Base-by-base conservation (phyloP, 257 asterid species). In the Salvia rosmarinus region DNA sequence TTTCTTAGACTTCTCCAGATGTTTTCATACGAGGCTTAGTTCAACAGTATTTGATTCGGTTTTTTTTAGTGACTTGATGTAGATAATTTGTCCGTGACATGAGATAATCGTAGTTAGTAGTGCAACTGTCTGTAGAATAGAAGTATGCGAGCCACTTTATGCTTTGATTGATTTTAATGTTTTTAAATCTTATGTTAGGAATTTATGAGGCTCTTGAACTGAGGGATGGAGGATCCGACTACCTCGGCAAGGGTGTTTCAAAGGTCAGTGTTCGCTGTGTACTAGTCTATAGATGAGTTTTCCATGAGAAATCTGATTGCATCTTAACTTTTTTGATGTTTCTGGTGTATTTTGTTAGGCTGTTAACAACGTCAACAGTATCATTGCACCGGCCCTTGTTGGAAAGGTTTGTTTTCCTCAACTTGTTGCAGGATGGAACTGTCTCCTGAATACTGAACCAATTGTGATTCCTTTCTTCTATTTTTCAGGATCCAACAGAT, bases 211-310 rank as follows among this genome's bases (percentile, higher is more conserved):
- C 99, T 68, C 97, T 94, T n/a, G 99, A 94, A 78, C 72, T 94
- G 74, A 85, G 99, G 69, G 99, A 94, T 68, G 99, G 99, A 74
- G 99, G 99, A 16, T 88, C 99, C 2, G 99, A 94, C 30, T 94
- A 91, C 82, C 96, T 94, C 2, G 99, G 99, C 46, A 94, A 94
- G 89, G 99, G 99, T 77, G 99, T 94, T 60, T 84, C 95, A 12
- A 94, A 94, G 97, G 98, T 86, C 50, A 70, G 78, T 77, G 56
- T 65, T 75, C 4, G 14, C 35, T 34, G 12, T 32, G 25, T 39
- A 44, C 34, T 58, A 3, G 6, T 56, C 9, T 5, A 2, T 2
- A 30, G 12, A 55, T 25, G 42, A 11, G 58, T 39, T 66, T 44
- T 66, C 40, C 30, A 2, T 40, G 9, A 47, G 12, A 49, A 65